Conservation (phyloP, 345 rosid species). For the Streptanthus diversifolius region DNA sequence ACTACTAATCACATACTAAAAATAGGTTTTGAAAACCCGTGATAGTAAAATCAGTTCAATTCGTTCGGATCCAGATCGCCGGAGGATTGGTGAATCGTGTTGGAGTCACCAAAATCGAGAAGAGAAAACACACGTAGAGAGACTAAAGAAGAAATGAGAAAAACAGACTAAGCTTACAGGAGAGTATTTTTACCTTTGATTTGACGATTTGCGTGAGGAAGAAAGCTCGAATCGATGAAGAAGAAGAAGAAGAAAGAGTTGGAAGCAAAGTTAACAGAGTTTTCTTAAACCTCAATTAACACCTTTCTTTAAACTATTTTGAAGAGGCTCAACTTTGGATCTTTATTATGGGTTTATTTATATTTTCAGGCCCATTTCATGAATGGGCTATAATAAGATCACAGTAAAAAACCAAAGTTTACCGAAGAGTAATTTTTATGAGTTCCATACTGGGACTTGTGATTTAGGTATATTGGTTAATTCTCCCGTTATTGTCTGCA, state of each 20-base stretch:
- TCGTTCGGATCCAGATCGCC: neutral
- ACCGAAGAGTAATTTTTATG: no score
- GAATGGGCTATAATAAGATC: no score
- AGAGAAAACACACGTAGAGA: neutral
- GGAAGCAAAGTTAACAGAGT: neutral
- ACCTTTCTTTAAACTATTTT: neutral
- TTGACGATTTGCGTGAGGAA: conserved; percentile 9
- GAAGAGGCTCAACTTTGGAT: neutral
- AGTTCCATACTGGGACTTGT: no score
- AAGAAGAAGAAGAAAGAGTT: neutral
- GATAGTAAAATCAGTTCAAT: neutral
- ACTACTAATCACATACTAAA: neutral
- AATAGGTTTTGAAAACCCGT: neutral
- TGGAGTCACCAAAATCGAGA: neutral
- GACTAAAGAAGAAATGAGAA: neutral
- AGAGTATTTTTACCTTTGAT: conserved; percentile 2
- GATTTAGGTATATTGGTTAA: no score
- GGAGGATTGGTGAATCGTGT: neutral
- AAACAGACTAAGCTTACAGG: neutral
- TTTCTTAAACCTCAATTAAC: conserved; percentile 32
- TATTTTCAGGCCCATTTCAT: neutral
- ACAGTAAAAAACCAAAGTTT: no score
- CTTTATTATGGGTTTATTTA: neutral
- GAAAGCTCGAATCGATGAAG: conserved; percentile 17
- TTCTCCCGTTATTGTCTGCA: no score